phyloP scores from a whole-genome alignment of 1,284 basidiomycete genomes.

The Cerioporus squamosus region DNA sequence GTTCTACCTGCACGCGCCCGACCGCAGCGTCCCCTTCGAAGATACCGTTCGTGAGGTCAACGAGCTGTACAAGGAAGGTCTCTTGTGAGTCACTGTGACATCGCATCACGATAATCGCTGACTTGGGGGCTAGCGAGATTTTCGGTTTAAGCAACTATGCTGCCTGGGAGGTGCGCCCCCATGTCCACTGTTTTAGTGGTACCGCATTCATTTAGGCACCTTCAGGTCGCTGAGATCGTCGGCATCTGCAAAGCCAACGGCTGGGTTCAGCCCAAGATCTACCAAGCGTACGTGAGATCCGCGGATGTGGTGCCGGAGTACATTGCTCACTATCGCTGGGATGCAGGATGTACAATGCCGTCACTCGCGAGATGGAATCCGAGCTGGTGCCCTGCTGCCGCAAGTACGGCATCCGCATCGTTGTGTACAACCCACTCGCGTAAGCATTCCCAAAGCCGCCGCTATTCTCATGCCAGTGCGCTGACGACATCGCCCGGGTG shows the following conservation, averaged over 20 bases:
- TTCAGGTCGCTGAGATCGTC: slow-evolving; percentile 57
- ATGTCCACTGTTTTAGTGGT: no score
- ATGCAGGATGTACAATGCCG: slow-evolving; percentile 53
- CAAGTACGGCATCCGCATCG: slow-evolving; percentile 57
- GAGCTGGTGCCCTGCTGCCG: slow-evolving; percentile 61
- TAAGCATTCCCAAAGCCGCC: slow-evolving; percentile 23
- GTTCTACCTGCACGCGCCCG: slow-evolving; percentile 53
- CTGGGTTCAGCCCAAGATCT: slow-evolving; percentile 56
- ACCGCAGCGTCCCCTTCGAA: slow-evolving; percentile 50
- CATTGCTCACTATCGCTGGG: not conserved
- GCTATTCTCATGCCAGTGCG: not conserved
- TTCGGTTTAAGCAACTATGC: slow-evolving; percentile 54
- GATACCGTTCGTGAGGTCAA: slow-evolving; percentile 49
- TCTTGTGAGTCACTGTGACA: slow-evolving; percentile 41
- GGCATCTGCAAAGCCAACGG: slow-evolving; percentile 54
- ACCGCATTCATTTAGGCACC: not conserved
- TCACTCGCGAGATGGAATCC: slow-evolving; percentile 55
- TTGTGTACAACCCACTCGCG: slow-evolving; percentile 58
- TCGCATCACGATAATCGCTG: no score
- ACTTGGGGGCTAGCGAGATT: slow-evolving; percentile 40
- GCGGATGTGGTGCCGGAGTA: not conserved
- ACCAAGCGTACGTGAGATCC: slow-evolving; percentile 43
- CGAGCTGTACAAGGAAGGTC: slow-evolving; percentile 46
- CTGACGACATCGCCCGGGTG: not conserved
- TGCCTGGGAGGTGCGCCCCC: slow-evolving; percentile 42